Evolutionary conservation across 2,329 filamentous ascomycete species (phyloP).

Genomic region (Tolypocladium tundrense): DNA sequence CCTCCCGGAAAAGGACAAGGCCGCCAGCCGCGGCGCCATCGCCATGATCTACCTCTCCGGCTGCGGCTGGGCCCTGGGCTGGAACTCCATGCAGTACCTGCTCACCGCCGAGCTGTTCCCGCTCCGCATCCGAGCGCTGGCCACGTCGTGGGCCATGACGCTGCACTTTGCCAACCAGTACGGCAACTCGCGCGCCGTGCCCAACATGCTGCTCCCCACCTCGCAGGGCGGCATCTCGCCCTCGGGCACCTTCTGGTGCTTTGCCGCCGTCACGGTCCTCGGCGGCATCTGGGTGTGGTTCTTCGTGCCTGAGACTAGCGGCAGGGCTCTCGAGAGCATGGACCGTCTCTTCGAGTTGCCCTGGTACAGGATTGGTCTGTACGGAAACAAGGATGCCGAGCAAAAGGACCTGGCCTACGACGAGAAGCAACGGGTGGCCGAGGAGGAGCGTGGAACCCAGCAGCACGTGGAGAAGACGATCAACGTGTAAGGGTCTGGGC

Average conservation of each 20-base stretch:
- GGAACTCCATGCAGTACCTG: slow-evolving; percentile 71
- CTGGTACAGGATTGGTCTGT: slow-evolving; percentile 62
- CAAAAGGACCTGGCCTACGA: slow-evolving; percentile 28
- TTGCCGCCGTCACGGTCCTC: slow-evolving; percentile 55
- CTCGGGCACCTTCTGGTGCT: slow-evolving; percentile 70
- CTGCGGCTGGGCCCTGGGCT: slow-evolving; percentile 60
- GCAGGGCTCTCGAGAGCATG: slow-evolving; percentile 57
- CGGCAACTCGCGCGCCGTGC: slow-evolving; percentile 64
- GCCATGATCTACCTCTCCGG: slow-evolving; percentile 65
- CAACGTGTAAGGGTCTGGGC: background rate
- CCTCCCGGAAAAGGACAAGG: slow-evolving; percentile 37
- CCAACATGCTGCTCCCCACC: slow-evolving; percentile 55
- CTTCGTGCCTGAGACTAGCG: slow-evolving; percentile 62
- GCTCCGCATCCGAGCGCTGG: slow-evolving; percentile 59
- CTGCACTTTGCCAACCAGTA: slow-evolving; percentile 74
- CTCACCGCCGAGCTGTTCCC: slow-evolving; percentile 72
- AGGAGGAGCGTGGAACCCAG: slow-evolving; percentile 17
- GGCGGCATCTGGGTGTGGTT: slow-evolving; percentile 63
- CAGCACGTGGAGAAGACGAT: slow-evolving; percentile 25
- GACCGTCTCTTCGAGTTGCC: slow-evolving; percentile 61
- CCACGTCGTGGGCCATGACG: slow-evolving; percentile 64
- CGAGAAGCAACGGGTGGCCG: slow-evolving; percentile 32
- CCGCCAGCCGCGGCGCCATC: slow-evolving; percentile 55
- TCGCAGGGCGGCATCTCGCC: slow-evolving; percentile 37
- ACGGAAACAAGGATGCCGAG: slow-evolving; percentile 43